These are phyloP conservation scores for Trifolium subterraneum DNA, from an alignment of 306 rosid species.

Conservation along the genomic window DNA sequence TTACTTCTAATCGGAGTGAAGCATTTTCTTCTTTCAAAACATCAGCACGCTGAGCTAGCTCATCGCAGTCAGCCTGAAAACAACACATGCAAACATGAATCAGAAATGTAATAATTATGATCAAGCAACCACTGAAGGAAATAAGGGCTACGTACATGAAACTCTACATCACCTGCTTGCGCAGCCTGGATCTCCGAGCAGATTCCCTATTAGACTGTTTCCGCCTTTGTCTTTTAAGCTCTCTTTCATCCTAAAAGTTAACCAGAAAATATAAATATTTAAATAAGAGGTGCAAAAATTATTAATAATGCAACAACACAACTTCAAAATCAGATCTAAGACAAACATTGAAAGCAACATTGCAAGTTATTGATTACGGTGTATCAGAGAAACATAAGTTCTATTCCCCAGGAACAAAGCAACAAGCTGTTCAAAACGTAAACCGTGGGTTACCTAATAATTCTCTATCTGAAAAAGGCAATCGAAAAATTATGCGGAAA, in stretches of 20 bases:
- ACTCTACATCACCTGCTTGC: slow-evolving; percentile 76
- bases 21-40: slow-evolving; percentile 88
- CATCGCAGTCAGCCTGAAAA: slow-evolving; percentile 94
- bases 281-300: background rate
- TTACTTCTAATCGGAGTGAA: slow-evolving; percentile 78
- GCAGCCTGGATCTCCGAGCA: slow-evolving; percentile 96
- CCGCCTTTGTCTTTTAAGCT: slow-evolving; percentile 88
- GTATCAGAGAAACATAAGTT: too few species aligned
- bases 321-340: background rate
- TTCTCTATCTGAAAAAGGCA: too few species aligned
- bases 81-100: slow-evolving; percentile 24
- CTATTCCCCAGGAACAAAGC: too few species aligned
- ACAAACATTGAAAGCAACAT: background rate
- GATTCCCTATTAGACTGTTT: slow-evolving; percentile 99
- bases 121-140: slow-evolving; percentile 36
- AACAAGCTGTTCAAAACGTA: background rate
- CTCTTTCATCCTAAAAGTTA: slow-evolving; percentile 87
- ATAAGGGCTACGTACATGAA: background rate
- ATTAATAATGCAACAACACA: background rate
- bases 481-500: too few species aligned
- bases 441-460: too few species aligned
- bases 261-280: slow-evolving; percentile 27
- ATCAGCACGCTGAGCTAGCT: slow-evolving; percentile 90
- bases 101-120: slow-evolving; percentile 28
- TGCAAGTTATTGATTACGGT: background rate